Percentiles rank a stretch among this genome's conserved stretches.
phyloP scores from a whole-genome alignment of 225 moss, liverwort and hornwort species.

The Pseudoscleropodium purum region DNA sequence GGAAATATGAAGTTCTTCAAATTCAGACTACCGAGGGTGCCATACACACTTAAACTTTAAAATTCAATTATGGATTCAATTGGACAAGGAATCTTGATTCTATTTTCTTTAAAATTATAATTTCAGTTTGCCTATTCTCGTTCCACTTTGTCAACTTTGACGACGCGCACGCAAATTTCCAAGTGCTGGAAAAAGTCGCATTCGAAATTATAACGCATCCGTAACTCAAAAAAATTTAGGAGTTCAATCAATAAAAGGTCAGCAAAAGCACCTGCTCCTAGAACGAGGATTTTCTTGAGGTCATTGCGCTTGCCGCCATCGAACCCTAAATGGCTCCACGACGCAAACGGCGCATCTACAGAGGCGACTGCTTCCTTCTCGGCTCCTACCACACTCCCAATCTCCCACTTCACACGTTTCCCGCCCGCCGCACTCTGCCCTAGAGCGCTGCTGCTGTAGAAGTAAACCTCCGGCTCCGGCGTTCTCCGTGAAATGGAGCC shows the following conservation, averaged over 20 bases:
- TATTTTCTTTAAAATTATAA: too few species aligned
- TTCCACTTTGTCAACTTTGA: not conserved
- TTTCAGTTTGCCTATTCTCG: not conserved
- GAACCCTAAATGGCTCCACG: constrained; percentile 57
- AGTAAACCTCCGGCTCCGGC: constrained; percentile 23
- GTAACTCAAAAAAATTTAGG: not conserved
- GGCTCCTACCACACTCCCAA: constrained; percentile 60
- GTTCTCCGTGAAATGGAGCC: not conserved
- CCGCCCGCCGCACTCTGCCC: constrained; percentile 31
- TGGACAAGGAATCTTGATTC: not conserved
- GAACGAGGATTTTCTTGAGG: constrained; percentile 81
- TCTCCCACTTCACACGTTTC: constrained; percentile 51
- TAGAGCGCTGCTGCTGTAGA: constrained; percentile 16
- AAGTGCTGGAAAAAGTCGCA: too few species aligned
- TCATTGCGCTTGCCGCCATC: constrained; percentile 74
- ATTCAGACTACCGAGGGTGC: not conserved
- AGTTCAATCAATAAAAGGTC: not conserved
- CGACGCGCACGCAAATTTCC: not conserved
- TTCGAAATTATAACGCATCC: not conserved
- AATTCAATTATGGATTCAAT: not conserved
- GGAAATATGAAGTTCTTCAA: not conserved
- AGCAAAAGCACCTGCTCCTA: constrained; percentile 57
- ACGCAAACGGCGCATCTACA: constrained; percentile 16
- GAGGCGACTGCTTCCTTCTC: constrained; percentile 37
- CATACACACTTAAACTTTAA: not conserved